Conservation (phyloP, 768 basidiomycete genomes). For the Lactifluus echinatus region DNA sequence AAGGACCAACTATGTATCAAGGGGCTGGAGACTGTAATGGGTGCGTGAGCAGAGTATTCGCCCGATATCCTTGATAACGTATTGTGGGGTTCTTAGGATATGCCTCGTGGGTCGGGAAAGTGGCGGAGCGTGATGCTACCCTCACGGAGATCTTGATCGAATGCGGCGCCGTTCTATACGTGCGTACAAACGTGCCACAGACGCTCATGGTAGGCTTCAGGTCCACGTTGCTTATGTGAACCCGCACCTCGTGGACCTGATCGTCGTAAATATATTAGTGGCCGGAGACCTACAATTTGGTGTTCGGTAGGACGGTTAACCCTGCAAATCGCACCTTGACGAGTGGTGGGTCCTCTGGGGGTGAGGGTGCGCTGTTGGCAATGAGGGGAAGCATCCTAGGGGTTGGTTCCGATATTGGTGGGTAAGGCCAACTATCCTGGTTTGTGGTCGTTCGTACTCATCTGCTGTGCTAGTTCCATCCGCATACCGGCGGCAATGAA, state of each 20-base stretch:
- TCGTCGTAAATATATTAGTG: slow-evolving; percentile 36
- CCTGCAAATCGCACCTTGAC: slow-evolving; percentile 67
- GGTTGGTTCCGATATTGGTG: slow-evolving; percentile 75
- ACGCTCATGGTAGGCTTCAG: slow-evolving; percentile 37
- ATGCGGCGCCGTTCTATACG: slow-evolving; percentile 50
- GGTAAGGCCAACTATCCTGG: slow-evolving; percentile 34
- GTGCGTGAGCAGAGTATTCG: slow-evolving; percentile 25
- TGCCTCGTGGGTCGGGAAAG: slow-evolving; percentile 43
- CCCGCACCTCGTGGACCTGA: background rate
- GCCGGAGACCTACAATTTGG: slow-evolving; percentile 67
- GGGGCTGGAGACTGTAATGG: slow-evolving; percentile 53
- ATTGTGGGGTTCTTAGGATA: slow-evolving; percentile 33
- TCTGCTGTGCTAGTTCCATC: slow-evolving; percentile 41
- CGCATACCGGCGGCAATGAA: slow-evolving; percentile 62
- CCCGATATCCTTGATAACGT: background rate
- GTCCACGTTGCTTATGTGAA: background rate
- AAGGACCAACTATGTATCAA: slow-evolving; percentile 48
- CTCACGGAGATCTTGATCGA: slow-evolving; percentile 45
- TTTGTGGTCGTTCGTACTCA: background rate
- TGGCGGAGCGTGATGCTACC: slow-evolving; percentile 39
- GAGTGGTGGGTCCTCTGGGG: slow-evolving; percentile 76
- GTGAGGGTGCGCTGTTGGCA: slow-evolving; percentile 73
- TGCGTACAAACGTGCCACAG: slow-evolving; percentile 49
- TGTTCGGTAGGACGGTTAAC: slow-evolving; percentile 74
- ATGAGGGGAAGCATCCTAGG: slow-evolving; percentile 43